phyloP scores from a whole-genome alignment of 805 yeast species.

The Komagataella pseudopastoris region DNA sequence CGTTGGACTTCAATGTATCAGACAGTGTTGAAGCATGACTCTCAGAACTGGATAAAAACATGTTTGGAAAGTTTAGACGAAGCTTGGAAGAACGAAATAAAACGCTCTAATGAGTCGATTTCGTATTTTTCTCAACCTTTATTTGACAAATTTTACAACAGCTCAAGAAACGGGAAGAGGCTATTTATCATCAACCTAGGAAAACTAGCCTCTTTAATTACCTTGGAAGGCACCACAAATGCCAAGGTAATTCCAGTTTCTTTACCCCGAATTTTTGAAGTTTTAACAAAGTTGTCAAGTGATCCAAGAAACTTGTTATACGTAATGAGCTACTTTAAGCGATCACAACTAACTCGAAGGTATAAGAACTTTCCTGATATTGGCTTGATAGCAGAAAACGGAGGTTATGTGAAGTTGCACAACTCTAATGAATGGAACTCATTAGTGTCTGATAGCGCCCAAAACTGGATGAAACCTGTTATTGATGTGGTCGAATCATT shows the following conservation, averaged over 20 bases:
- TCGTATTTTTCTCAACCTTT: constrained; percentile 14
- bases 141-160: constrained; percentile 20
- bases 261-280: constrained; percentile 41
- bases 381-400: constrained; percentile 85
- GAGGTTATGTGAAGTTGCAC: constrained; percentile 58
- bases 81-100: constrained; percentile 26
- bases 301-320: constrained; percentile 58
- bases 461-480: constrained; percentile 49
- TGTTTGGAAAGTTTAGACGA: constrained; percentile 40
- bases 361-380: constrained; percentile 55
- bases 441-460: constrained; percentile 34
- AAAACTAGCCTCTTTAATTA: constrained; percentile 20
- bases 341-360: constrained; percentile 50
- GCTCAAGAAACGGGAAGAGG: constrained; percentile 22
- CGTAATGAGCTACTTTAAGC: constrained; percentile 51
- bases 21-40: constrained; percentile 54
- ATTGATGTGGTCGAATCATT: constrained; percentile 40
- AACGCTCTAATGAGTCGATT: neutral
- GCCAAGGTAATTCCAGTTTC: constrained; percentile 37
- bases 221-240: constrained; percentile 11
- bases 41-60: constrained; percentile 57
- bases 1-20: constrained; percentile 52
- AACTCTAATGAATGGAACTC: constrained; percentile 46
- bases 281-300: constrained; percentile 42
- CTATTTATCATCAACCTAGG: constrained; percentile 41